Evolutionary conservation across 2,329 filamentous ascomycete species (phyloP).

Genomic region (Aspergillus aculeatus): DNA sequence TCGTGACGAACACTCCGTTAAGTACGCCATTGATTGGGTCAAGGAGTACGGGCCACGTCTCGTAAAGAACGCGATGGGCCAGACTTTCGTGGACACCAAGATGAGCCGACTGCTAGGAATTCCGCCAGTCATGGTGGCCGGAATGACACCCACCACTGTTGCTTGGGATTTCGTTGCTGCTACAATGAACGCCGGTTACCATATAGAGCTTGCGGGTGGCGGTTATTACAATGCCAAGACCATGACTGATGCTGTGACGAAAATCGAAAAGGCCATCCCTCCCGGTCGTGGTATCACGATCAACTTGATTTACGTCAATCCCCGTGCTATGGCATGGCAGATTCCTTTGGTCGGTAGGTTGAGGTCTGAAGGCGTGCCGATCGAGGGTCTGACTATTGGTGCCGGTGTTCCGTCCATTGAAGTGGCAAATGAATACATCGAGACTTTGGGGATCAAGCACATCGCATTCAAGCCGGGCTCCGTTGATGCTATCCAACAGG

Average conservation of each 20-base stretch:
- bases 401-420: slow-evolving; percentile 91
- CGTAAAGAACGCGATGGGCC: slow-evolving; percentile 81
- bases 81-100: slow-evolving; percentile 94
- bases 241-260: slow-evolving; percentile 78
- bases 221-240: slow-evolving; percentile 81
- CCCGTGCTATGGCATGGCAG: slow-evolving; percentile 87
- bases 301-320: slow-evolving; percentile 90
- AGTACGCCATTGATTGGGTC: slow-evolving; percentile 95
- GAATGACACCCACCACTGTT: slow-evolving; percentile 88
- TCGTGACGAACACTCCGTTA: slow-evolving; percentile 90
- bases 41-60: slow-evolving; percentile 93
- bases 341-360: slow-evolving; percentile 80
- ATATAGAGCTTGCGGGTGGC: slow-evolving; percentile 85
- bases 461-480: slow-evolving; percentile 93
- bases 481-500: slow-evolving; percentile 79
- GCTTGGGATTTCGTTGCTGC: slow-evolving; percentile 89
- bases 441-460: slow-evolving; percentile 87
- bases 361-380: slow-evolving; percentile 79
- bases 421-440: slow-evolving; percentile 88
- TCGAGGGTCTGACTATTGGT: slow-evolving; percentile 88
- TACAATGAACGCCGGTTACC: slow-evolving; percentile 93
- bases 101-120: slow-evolving; percentile 84
- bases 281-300: slow-evolving; percentile 83
- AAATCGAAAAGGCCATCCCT: slow-evolving; percentile 82
- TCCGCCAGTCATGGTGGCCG: slow-evolving; percentile 82